Evolutionary conservation across 768 basidiomycete species (phyloP), one percentile per base, ranked within the genome.

Genomic region (Boletus eberwhitei): DNA sequence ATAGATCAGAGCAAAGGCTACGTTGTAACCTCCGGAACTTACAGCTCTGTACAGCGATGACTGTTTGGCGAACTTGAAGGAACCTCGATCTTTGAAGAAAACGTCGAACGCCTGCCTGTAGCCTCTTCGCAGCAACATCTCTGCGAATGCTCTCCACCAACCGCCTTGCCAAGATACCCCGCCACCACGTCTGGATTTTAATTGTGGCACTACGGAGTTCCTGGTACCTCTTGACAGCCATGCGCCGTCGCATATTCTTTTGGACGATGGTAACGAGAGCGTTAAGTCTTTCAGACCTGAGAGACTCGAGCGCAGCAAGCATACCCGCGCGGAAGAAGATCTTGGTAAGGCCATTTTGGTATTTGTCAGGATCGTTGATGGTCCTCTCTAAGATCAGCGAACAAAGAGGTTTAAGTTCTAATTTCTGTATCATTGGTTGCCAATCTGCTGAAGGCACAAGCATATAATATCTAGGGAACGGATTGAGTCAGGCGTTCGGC

Each of bases 321-420:
- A 98, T 98, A 59, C 97, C 97, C 13, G 97, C 95, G 56, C 97
- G 85, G 82, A 99, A 98, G 77, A 99, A 99, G 62, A 99, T 98
- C 75, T 99, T 99, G 26, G 92, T 98, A 29, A 94, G 80, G 62
- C 97, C 97, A 65, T 87, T 86, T 74, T 99, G 97, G 73, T 94
- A 97, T 78, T 96, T 98, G 78, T 98, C 95, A 8, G 87, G 81
- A 59, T 98, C 97, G 36, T 87, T 87, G 67, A 98, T 90, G 0
- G 93, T 94, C 65, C 79, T 84, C 54, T 87, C 82, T 29, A 98
- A 79, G 63, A 99, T 95, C 35, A 84, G 77, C 6, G 85, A 81
- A 70, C 95, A 98, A 16, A 99, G 84, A 16, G 77, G 77, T 59
- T 81, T 84, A 51, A 96, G 81, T 62, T 95, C 88, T 68, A 93